These are phyloP conservation scores for Mortierella claussenii DNA, from an alignment of 192 early-diverging fungal species.

Conservation along the genomic window DNA sequence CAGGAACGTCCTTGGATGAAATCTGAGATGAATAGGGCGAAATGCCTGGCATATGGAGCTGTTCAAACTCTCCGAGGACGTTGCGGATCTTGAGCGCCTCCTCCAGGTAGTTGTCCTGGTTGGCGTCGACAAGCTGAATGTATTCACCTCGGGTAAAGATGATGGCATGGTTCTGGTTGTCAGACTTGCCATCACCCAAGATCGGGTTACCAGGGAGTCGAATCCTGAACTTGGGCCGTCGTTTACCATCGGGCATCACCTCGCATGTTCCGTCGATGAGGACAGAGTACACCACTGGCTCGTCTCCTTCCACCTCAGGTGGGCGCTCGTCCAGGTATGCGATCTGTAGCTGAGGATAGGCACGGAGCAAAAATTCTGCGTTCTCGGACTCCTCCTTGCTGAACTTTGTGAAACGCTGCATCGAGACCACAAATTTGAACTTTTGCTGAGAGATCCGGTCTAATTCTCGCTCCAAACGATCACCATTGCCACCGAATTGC, in stretches of 20 bases:
- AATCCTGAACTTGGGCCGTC: constrained; percentile 80
- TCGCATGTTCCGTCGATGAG: constrained; percentile 85
- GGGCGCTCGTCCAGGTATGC: constrained; percentile 81
- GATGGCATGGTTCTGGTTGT: constrained; percentile 90
- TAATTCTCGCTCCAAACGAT: constrained; percentile 75
- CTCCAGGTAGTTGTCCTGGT: constrained; percentile 93
- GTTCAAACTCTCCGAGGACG: constrained; percentile 87
- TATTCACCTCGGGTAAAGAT: constrained; percentile 90
- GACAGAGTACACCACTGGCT: constrained; percentile 65
- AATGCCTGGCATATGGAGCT: constrained; percentile 68
- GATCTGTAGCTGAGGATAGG: constrained; percentile 83
- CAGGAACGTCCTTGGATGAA: constrained; percentile 55
- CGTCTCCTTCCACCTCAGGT: constrained; percentile 68
- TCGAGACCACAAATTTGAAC: constrained; percentile 86
- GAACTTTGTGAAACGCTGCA: constrained; percentile 87
- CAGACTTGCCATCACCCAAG: constrained; percentile 91
- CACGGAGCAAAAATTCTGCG: constrained; percentile 77
- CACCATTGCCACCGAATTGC: constrained; percentile 69
- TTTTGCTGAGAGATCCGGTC: constrained; percentile 76
- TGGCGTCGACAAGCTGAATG: constrained; percentile 88
- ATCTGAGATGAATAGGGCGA: constrained; percentile 77
- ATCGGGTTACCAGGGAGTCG: constrained; percentile 87
- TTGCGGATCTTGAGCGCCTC: constrained; percentile 90
- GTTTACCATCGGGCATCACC: constrained; percentile 70
- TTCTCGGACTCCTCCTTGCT: constrained; percentile 79